These are phyloP conservation scores for Pythium aristosporum DNA, from an alignment of 352 stramenopile genomes.

Conservation along the genomic window DNA sequence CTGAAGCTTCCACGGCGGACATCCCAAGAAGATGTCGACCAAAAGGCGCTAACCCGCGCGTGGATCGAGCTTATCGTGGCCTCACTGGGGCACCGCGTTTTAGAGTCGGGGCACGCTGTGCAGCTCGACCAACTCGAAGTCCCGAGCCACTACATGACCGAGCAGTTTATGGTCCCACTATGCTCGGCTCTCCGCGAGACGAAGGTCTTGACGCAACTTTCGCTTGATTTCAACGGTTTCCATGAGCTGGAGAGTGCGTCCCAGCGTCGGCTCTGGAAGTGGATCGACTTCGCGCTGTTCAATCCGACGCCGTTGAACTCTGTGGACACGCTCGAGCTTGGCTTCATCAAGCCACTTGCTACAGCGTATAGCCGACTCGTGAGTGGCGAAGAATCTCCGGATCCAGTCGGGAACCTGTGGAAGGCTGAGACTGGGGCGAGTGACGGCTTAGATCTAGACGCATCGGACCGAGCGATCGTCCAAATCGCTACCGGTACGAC, in stretches of 20 bases:
- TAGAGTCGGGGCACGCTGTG: not conserved
- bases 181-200: conserved; percentile 1
- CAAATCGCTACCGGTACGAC: not conserved
- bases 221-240: not conserved
- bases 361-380: not conserved
- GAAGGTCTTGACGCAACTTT: not conserved
- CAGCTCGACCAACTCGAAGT: not conserved
- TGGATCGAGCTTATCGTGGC: not conserved
- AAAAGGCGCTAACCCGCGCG: not conserved
- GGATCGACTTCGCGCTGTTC: conserved; percentile 1
- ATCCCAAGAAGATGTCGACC: not conserved
- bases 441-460: not conserved
- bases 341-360: not conserved
- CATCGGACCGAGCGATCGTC: not conserved
- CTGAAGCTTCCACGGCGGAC: not conserved
- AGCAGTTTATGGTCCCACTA: not conserved
- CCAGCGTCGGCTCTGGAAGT: not conserved
- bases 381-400: not conserved
- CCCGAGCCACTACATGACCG: not conserved
- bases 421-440: not conserved
- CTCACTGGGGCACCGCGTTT: not conserved
- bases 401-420: not conserved
- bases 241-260: not conserved
- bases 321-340: not conserved
- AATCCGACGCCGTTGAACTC: not conserved